These are phyloP conservation scores for Panus rudis DNA, from an alignment of 768 basidiomycete species.

Conservation along the genomic window DNA sequence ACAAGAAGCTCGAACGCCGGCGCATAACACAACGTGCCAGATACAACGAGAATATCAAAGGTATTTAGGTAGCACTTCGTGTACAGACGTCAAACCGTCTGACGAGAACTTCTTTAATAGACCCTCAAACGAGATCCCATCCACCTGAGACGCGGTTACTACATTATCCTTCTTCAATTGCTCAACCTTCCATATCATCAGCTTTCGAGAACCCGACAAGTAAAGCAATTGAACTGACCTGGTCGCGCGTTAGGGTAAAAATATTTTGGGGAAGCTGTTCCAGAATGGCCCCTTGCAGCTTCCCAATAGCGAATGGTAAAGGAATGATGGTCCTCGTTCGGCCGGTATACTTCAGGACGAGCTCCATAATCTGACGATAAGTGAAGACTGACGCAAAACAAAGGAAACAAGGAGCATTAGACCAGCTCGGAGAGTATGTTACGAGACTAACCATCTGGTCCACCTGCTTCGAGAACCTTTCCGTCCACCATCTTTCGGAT, in stretches of 20 bases:
- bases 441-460: constrained; percentile 40
- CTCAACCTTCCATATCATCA: constrained; percentile 37
- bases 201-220: background rate
- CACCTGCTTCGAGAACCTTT: constrained; percentile 41
- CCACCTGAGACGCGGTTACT: constrained; percentile 28
- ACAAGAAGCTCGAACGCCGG: too few relatives aligned
- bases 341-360: constrained; percentile 47
- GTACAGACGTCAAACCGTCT: constrained; percentile 38
- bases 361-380: constrained; percentile 59
- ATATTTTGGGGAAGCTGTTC: constrained; percentile 57
- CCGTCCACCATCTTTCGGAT: constrained; percentile 30
- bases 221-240: constrained; percentile 35
- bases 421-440: constrained; percentile 32
- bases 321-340: constrained; percentile 54
- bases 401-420: constrained; percentile 21
- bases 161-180: constrained; percentile 59
- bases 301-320: constrained; percentile 56
- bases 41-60: constrained; percentile 4
- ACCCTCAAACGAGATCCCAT: constrained; percentile 28
- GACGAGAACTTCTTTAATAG: constrained; percentile 32
- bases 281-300: constrained; percentile 55
- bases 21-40: too few relatives aligned
- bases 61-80: constrained; percentile 53
- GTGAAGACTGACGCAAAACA: constrained; percentile 48
- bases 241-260: constrained; percentile 64